Percentiles rank a stretch among this genome's conserved stretches.
These are phyloP conservation scores for Cercospora sp. DNA, from an alignment of 2,329 filamentous ascomycete genomes.

Conservation along the genomic window DNA sequence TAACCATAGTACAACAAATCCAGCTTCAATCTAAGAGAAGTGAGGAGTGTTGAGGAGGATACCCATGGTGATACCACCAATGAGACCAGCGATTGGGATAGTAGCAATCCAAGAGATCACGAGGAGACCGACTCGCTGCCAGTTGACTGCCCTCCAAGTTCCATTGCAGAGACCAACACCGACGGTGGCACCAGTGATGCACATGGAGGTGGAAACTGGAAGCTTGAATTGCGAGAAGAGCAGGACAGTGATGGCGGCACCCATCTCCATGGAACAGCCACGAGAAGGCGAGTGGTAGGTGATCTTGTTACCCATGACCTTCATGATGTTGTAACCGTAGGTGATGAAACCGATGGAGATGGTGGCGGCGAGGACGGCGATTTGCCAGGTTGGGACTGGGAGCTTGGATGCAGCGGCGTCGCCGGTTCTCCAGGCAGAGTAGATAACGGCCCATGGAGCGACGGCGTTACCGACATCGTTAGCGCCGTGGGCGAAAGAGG, in stretches of 20 bases:
- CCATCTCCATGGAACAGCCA: constrained; percentile 63
- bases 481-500: constrained; percentile 70
- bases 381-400: constrained; percentile 71
- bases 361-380: constrained; percentile 63
- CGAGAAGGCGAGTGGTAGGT: constrained; percentile 57
- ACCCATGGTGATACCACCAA: constrained; percentile 63
- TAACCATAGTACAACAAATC: not conserved
- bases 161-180: constrained; percentile 64
- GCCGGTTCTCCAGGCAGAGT: constrained; percentile 59
- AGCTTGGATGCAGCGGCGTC: constrained; percentile 58
- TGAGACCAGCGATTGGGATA: constrained; percentile 57
- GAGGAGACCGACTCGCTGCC: constrained; percentile 62
- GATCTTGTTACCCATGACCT: constrained; percentile 60
- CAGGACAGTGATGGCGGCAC: constrained; percentile 63
- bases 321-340: constrained; percentile 67
- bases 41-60: constrained; percentile 63
- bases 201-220: constrained; percentile 66
- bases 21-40: constrained; percentile 20
- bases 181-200: constrained; percentile 63
- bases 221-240: constrained; percentile 63
- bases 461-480: constrained; percentile 67
- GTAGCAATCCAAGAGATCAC: constrained; percentile 63
- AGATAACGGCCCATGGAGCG: constrained; percentile 65
- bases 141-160: constrained; percentile 61
- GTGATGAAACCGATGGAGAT: constrained; percentile 61